phyloP scores from a whole-genome alignment of 192 early-diverging fungal genomes.

The Entomortierella chlamydospora region DNA sequence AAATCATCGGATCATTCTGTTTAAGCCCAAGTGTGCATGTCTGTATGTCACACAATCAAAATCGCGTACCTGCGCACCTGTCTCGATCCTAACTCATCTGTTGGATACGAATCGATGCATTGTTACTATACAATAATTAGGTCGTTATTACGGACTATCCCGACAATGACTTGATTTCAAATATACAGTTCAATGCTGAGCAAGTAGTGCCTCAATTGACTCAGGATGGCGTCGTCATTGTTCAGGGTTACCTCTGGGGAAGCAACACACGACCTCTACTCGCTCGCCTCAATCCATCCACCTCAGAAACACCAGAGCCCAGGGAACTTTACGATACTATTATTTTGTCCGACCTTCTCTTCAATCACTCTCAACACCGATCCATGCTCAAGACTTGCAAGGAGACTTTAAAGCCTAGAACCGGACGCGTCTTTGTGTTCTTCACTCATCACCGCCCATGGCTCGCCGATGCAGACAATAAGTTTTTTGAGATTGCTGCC shows the following conservation, averaged over 20 bases:
- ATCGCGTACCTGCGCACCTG: too few species aligned
- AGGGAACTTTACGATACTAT: conserved; percentile 78
- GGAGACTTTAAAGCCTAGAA: conserved; percentile 65
- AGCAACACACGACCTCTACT: conserved; percentile 58
- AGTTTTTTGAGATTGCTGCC: conserved; percentile 83
- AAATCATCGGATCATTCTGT: too few species aligned
- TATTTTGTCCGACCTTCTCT: conserved; percentile 86
- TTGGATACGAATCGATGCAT: too few species aligned
- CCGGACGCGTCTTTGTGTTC: conserved; percentile 78
- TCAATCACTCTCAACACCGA: conserved; percentile 91
- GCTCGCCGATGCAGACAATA: conserved; percentile 80
- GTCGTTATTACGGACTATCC: conserved; percentile 83
- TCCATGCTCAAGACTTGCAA: conserved; percentile 78
- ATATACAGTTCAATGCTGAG: conserved; percentile 77
- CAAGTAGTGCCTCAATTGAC: conserved; percentile 57
- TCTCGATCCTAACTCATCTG: too few species aligned
- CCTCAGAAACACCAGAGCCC: background rate
- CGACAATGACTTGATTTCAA: conserved; percentile 79
- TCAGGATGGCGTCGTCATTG: conserved; percentile 30
- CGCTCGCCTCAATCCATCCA: conserved; percentile 48
- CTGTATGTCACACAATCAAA: too few species aligned
- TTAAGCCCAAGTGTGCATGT: too few species aligned
- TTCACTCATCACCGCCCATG: conserved; percentile 90
- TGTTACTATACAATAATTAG: too few species aligned
- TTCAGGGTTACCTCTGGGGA: conserved; percentile 80